A percentile compares a stretch with the other conserved stretches of the same genome.
Conservation (phyloP, 345 rosid genomes). For the Lagerstroemia speciosa region DNA sequence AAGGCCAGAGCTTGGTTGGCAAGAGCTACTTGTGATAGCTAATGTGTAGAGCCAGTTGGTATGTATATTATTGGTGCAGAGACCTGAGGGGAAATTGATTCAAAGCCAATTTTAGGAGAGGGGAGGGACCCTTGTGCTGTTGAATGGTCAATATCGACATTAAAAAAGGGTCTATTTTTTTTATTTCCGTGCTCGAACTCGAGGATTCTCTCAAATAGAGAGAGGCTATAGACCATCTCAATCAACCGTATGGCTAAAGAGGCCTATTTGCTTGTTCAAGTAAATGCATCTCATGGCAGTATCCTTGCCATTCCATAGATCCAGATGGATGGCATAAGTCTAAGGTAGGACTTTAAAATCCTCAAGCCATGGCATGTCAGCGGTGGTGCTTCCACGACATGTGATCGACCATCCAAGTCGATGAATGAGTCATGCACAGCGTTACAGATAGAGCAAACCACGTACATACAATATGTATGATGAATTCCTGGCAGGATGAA, state of each 20-base stretch:
- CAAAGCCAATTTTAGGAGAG: background rate
- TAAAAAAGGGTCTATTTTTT: background rate
- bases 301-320: too few species aligned
- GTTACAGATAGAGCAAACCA: too few species aligned
- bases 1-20: slow-evolving; percentile 21
- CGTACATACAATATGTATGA: background rate
- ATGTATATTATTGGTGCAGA: background rate
- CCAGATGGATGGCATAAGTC: background rate
- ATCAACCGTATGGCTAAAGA: too few species aligned
- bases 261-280: slow-evolving; percentile 4
- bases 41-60: background rate
- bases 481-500: background rate
- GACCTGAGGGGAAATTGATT: background rate
- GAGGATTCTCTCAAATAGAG: too few species aligned
- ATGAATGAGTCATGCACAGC: background rate
- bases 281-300: background rate
- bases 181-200: too few species aligned
- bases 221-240: too few species aligned
- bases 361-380: background rate
- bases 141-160: slow-evolving; percentile 12
- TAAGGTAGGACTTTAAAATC: background rate
- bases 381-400: background rate
- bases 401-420: background rate
- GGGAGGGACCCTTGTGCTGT: background rate
- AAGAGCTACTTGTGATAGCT: slow-evolving; percentile 7